phyloP scores from a whole-genome alignment of 345 rosid species.

The Toxicodendron radicans region DNA sequence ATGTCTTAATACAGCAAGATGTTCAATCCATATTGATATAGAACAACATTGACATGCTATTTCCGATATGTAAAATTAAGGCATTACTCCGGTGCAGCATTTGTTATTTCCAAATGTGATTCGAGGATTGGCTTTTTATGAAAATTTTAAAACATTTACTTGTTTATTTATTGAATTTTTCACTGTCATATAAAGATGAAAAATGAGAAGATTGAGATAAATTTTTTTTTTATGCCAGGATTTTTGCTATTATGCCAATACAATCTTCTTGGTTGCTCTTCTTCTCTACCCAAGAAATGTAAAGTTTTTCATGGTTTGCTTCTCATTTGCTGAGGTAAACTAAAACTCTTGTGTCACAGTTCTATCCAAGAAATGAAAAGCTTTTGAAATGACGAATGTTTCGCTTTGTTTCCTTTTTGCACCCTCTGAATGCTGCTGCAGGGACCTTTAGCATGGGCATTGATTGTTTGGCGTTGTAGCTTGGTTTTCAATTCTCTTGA shows the following conservation, averaged over 20 bases:
- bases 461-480: slow-evolving; percentile 97
- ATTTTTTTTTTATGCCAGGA: slow-evolving; percentile 50
- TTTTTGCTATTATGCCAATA: slow-evolving; percentile 96
- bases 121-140: not conserved
- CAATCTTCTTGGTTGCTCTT: slow-evolving; percentile 86
- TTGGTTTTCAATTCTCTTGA: slow-evolving; percentile 93
- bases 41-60: not conserved
- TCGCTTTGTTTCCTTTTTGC: slow-evolving; percentile 10
- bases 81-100: not conserved
- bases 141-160: not conserved
- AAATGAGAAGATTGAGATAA: slow-evolving; percentile 4
- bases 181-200: not conserved
- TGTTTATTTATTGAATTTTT: slow-evolving; percentile 2
- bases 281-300: slow-evolving; percentile 79
- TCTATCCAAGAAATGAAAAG: not conserved
- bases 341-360: slow-evolving; percentile 2
- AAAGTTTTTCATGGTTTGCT: slow-evolving; percentile 96
- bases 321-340: slow-evolving; percentile 93
- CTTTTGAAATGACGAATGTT: slow-evolving; percentile 16
- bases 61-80: not conserved
- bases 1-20: not conserved
- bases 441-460: slow-evolving; percentile 99
- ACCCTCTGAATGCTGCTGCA: slow-evolving; percentile 30
- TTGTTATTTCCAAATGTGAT: slow-evolving; percentile 3
- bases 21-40: not conserved